Evolutionary conservation across 2,329 filamentous ascomycete genomes (phyloP).

Genomic region (Blumeria hordei): DNA sequence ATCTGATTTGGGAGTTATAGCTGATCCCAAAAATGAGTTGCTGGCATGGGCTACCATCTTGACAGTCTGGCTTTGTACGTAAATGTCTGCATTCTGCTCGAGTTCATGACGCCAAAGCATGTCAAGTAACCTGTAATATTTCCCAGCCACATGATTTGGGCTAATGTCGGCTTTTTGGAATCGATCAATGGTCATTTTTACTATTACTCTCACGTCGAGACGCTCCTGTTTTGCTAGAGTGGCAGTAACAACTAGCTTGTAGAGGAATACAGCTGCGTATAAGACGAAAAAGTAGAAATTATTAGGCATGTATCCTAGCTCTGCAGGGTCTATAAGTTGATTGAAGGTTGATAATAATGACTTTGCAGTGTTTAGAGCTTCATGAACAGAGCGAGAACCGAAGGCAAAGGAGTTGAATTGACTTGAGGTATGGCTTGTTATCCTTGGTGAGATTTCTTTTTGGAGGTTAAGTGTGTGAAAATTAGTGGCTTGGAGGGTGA

Average conservation of each 20-base stretch:
- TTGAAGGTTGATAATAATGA: slow-evolving; percentile 34
- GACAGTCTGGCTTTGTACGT: no score
- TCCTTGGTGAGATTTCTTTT: slow-evolving; percentile 16
- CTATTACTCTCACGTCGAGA: slow-evolving; percentile 28
- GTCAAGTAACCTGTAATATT: slow-evolving; percentile 34
- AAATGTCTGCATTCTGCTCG: neutral
- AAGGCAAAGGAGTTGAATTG: slow-evolving; percentile 26
- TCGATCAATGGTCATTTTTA: slow-evolving; percentile 32
- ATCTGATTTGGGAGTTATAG: no score
- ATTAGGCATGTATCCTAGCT: slow-evolving; percentile 38
- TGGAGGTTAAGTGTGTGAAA: slow-evolving; percentile 20
- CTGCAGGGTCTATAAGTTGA: slow-evolving; percentile 31
- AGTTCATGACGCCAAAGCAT: slow-evolving; percentile 28
- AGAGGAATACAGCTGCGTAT: slow-evolving; percentile 39
- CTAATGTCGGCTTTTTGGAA: slow-evolving; percentile 32
- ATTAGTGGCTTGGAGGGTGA: slow-evolving; percentile 49
- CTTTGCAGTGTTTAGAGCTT: slow-evolving; percentile 39
- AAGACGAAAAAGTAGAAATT: slow-evolving; percentile 37
- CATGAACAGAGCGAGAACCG: slow-evolving; percentile 41
- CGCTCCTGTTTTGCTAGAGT: slow-evolving; percentile 20
- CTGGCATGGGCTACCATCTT: no score
- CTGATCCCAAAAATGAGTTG: no score
- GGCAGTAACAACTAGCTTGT: slow-evolving; percentile 22
- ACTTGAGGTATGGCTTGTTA: slow-evolving; percentile 12
- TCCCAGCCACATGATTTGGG: slow-evolving; percentile 32